phyloP scores from a whole-genome alignment of 2,329 filamentous ascomycete species.

The Fusarium stilboides region DNA sequence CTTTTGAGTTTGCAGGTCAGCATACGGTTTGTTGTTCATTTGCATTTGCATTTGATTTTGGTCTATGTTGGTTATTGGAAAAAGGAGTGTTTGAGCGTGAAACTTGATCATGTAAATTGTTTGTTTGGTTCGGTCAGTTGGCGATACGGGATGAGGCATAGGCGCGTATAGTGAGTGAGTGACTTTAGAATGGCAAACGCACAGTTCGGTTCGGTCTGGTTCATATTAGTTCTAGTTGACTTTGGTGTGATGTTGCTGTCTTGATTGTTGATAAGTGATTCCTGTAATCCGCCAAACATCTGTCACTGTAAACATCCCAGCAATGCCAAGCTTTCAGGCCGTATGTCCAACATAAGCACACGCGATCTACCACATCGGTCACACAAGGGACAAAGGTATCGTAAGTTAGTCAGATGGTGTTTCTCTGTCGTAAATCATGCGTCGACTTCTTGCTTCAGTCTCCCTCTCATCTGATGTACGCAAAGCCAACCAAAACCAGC shows the following conservation, averaged over 20 bases:
- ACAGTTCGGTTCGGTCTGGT: slow-evolving; percentile 14
- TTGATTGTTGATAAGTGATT: neutral
- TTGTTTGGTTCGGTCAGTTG: slow-evolving; percentile 17
- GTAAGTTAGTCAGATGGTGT: slow-evolving; percentile 47
- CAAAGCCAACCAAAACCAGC: slow-evolving; percentile 37
- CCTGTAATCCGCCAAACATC: neutral
- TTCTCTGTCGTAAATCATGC: slow-evolving; percentile 51
- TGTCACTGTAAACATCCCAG: neutral
- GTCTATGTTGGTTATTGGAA: slow-evolving; percentile 18
- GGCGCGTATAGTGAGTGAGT: slow-evolving; percentile 11
- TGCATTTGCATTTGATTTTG: slow-evolving; percentile 25
- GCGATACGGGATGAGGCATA: slow-evolving; percentile 23
- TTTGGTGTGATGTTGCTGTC: slow-evolving; percentile 2
- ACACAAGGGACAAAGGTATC: neutral
- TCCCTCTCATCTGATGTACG: slow-evolving; percentile 44
- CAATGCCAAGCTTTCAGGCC: neutral
- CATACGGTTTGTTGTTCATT: slow-evolving; percentile 19
- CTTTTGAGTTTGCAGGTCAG: slow-evolving; percentile 15
- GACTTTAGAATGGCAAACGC: slow-evolving; percentile 37
- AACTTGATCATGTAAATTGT: slow-evolving; percentile 28
- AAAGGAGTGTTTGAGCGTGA: slow-evolving; percentile 17
- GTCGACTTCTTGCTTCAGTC: slow-evolving; percentile 35
- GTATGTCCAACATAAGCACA: neutral
- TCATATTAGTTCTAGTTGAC: neutral
- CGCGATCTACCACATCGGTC: neutral